Evolutionary conservation across 2,329 filamentous ascomycete species (phyloP).

Genomic region (Biscogniauxia sp.): DNA sequence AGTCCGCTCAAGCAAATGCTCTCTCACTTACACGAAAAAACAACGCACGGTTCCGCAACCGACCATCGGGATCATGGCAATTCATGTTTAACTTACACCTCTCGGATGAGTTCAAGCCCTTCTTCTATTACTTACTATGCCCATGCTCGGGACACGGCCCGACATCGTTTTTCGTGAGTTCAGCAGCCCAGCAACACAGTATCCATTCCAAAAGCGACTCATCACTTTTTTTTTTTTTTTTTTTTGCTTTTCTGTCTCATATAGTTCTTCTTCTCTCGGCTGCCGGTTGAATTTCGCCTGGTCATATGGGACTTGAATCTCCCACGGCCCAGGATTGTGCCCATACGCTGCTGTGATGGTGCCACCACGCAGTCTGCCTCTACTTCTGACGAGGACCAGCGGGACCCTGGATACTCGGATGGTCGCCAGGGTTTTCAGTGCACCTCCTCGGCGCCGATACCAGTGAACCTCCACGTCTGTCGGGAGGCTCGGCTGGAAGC

Average conservation of each 20-base stretch:
- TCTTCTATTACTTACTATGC: neutral
- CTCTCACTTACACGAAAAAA: no score
- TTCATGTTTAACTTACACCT: neutral
- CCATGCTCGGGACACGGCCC: neutral
- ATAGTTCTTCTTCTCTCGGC: constrained; percentile 43
- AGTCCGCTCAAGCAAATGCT: neutral
- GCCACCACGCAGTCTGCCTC: constrained; percentile 22
- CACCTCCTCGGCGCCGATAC: constrained; percentile 41
- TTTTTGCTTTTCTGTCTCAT: no score
- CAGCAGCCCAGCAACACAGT: neutral
- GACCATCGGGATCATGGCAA: neutral
- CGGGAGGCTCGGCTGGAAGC: constrained; percentile 46
- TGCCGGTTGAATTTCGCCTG: constrained; percentile 47
- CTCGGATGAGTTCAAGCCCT: neutral
- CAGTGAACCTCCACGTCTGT: constrained; percentile 45
- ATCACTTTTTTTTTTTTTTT: neutral
- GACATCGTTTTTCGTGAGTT: constrained; percentile 15
- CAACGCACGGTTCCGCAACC: neutral
- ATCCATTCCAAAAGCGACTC: neutral
- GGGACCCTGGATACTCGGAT: neutral
- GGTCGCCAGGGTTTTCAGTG: constrained; percentile 22
- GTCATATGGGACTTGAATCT: constrained; percentile 48
- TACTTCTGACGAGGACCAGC: neutral
- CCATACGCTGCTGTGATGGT: constrained; percentile 37
- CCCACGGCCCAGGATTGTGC: constrained; percentile 42